Evolutionary conservation across 768 basidiomycete genomes (phyloP).

Genomic region (Tricholoma sp.): DNA sequence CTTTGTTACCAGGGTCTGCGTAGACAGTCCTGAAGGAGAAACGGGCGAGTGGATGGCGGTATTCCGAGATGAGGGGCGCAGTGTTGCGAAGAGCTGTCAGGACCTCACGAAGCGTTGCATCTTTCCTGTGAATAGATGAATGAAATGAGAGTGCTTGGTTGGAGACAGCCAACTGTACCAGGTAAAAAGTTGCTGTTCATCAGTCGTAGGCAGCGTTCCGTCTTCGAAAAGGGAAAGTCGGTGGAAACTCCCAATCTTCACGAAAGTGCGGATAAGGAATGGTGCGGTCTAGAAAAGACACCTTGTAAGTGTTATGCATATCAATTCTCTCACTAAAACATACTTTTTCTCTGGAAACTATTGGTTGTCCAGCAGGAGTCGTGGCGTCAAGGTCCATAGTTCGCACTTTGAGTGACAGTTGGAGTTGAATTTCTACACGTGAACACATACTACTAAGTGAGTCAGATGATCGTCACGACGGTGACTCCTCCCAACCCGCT

Average conservation of each 20-base stretch:
- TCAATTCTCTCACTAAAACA: not conserved
- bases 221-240: constrained; percentile 72
- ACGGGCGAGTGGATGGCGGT: constrained; percentile 75
- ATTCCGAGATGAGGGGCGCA: constrained; percentile 63
- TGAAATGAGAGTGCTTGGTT: not conserved
- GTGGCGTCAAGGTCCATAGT: constrained; percentile 35
- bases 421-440: no score
- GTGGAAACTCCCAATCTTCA: constrained; percentile 79
- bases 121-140: constrained; percentile 54
- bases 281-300: constrained; percentile 56
- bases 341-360: constrained; percentile 59
- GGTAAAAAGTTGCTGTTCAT: constrained; percentile 79
- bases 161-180: constrained; percentile 43
- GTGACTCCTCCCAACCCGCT: constrained; percentile 26
- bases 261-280: constrained; percentile 77
- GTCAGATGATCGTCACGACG: not conserved
- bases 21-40: constrained; percentile 80
- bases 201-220: constrained; percentile 66
- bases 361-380: constrained; percentile 39
- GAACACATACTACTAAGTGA: no score
- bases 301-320: constrained; percentile 4
- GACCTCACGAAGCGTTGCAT: constrained; percentile 76
- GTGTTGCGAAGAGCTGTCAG: constrained; percentile 71
- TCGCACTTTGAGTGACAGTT: not conserved
- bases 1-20: constrained; percentile 67